Evolutionary conservation across 2,329 filamentous ascomycete species (phyloP), one percentile per base, ranked within the genome.

Genomic region (Alternaria postmessia): DNA sequence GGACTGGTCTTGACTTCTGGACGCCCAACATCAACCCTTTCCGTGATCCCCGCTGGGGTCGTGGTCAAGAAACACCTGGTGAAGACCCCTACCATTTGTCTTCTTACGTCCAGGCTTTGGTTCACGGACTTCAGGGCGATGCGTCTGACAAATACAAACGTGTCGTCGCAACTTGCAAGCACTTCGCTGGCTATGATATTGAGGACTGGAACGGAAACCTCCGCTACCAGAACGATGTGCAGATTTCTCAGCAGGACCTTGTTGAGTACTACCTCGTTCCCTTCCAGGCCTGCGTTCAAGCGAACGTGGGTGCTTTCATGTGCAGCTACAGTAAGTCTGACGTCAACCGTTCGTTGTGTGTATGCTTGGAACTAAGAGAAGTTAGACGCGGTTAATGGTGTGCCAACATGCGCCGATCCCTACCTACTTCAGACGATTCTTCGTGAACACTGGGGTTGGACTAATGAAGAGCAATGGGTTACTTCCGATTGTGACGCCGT

Each of bases 21-120:
- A 88, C 88, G 0, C 88, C 88, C 0, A 90, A 90, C 69, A 88
- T 91, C 72, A 90, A 90, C 67, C 83, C 86, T 0, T 90, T 87
- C 78, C 83, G 83, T 49, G 87, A 89, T 65, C 87, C 88, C 0
- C 78, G 88, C 22, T 88, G 87, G 87, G 87, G 87, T 1, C 64
- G 71, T 32, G 72, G 72, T 1, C 69, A 73, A 55, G 75, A 89
- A 70, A 88, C 87, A 0, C 86, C 87, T 0, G 86, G 86, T 11
- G 86, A 88, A 71, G 86, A 88, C 63, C 75, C 83, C 0, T 83
- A 83, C 56, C 83, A 82, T 53, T 78, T 88, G 7, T 80, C 81
- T 3, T 77, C 76, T 1, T 88, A 88, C 57, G 84, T 85, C 3
- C 80, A 82, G 51, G 80, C 82, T 48, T 78, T 88, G 59, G 82